Evolutionary conservation across 257 asterid genomes (phyloP).

Genomic region (Rauvolfia tetraphylla): DNA sequence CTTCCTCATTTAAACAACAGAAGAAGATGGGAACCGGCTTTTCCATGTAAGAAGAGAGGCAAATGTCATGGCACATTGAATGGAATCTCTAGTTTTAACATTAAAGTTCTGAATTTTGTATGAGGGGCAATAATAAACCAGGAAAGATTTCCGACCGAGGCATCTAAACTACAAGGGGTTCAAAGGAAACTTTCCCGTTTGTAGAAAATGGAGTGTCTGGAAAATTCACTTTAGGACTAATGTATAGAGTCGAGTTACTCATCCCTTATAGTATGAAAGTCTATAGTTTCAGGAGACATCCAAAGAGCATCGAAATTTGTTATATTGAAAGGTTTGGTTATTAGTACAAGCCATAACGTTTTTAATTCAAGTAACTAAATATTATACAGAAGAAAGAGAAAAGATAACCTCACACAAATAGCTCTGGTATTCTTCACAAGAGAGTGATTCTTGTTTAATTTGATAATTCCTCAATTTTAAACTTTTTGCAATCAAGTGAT

Average conservation of each 20-base stretch:
- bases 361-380: neutral
- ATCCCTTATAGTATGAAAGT: neutral
- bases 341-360: neutral
- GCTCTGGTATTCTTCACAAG: neutral
- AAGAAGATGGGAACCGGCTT: neutral
- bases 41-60: neutral
- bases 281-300: neutral
- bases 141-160: neutral
- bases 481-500: neutral
- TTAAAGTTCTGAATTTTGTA: neutral
- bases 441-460: neutral
- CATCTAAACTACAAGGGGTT: neutral
- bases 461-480: neutral
- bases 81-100: neutral
- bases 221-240: neutral
- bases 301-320: neutral
- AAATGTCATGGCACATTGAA: neutral
- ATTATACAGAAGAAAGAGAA: neutral
- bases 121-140: neutral
- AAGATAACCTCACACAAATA: neutral
- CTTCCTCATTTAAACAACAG: neutral
- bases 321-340: neutral
- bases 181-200: neutral
- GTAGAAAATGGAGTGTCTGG: neutral
- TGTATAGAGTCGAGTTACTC: neutral